These are phyloP conservation scores for Gossypium thurberi DNA, from an alignment of 345 rosid species.

Conservation along the genomic window DNA sequence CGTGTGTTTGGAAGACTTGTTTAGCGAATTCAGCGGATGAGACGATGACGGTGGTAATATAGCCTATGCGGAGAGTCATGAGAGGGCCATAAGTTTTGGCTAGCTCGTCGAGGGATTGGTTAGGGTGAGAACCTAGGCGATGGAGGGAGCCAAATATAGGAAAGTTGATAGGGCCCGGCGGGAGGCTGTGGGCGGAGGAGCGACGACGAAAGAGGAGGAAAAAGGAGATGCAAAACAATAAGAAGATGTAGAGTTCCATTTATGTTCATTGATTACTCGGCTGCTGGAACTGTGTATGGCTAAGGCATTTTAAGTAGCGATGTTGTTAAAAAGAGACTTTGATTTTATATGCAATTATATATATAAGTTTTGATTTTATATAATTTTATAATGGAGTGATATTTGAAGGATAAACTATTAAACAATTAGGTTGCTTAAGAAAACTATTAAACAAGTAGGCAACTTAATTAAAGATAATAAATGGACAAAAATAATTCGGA, in stretches of 20 bases:
- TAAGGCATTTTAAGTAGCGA: not conserved
- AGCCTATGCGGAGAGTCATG: conserved; percentile 34
- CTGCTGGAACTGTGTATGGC: too few relatives aligned
- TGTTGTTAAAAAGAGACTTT: not conserved
- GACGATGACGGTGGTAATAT: conserved; percentile 23
- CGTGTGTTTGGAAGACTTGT: conserved; percentile 30
- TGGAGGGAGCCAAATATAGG: conserved; percentile 19
- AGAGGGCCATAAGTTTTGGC: conserved; percentile 33
- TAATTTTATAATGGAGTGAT: too few relatives aligned
- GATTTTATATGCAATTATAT: too few relatives aligned
- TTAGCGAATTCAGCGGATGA: conserved; percentile 29
- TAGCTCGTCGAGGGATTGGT: conserved; percentile 29
- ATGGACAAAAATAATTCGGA: too few relatives aligned
- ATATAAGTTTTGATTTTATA: too few relatives aligned
- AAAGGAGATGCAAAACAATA: conserved; percentile 6
- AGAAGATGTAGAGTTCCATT: not conserved
- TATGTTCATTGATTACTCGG: not conserved
- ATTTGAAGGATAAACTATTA: too few relatives aligned
- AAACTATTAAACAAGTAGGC: too few relatives aligned
- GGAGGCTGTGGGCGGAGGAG: not conserved
- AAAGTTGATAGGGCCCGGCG: conserved; percentile 14
- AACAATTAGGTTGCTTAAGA: too few relatives aligned
- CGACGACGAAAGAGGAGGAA: conserved; percentile 1
- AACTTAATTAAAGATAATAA: too few relatives aligned
- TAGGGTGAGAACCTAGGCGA: conserved; percentile 21